phyloP scores from a whole-genome alignment of 129 eudicot species.

The Flaveria brownii region DNA sequence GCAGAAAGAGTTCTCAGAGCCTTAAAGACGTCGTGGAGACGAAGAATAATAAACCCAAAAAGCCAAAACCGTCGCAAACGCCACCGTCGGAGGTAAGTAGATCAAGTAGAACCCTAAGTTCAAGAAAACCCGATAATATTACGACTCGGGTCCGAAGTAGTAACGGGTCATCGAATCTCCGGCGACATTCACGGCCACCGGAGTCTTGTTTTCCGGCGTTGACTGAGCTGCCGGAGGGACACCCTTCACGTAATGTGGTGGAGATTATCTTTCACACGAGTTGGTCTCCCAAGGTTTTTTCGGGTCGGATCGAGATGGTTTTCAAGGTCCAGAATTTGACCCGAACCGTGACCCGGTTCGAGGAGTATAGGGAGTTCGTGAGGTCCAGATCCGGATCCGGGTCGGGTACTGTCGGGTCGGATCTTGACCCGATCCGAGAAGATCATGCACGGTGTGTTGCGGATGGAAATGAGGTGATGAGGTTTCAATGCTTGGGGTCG shows the following conservation, averaged over 20 bases:
- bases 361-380: conserved; percentile 73
- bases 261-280: conserved; percentile 90
- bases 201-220: conserved; percentile 70
- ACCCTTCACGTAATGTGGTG: conserved; percentile 92
- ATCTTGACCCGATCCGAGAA: conserved; percentile 31
- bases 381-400: conserved; percentile 37
- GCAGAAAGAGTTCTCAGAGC: conserved; percentile 57
- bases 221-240: conserved; percentile 75
- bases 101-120: conserved; percentile 24
- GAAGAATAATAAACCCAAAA: conserved; percentile 37
- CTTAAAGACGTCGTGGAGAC: conserved; percentile 65
- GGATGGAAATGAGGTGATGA: conserved; percentile 97
- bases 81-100: not conserved
- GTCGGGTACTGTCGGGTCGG: not conserved
- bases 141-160: conserved; percentile 31
- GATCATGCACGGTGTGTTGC: conserved; percentile 89
- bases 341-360: conserved; percentile 77
- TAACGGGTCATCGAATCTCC: conserved; percentile 16
- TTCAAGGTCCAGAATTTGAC: conserved; percentile 78
- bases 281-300: conserved; percentile 66
- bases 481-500: conserved; percentile 85
- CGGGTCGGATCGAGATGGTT: conserved; percentile 89
- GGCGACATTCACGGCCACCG: conserved; percentile 34
- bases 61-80: conserved; percentile 30
- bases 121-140: conserved; percentile 43